Evolutionary conservation across 1,284 basidiomycete genomes (phyloP).

Genomic region (Trametes hirsuta): DNA sequence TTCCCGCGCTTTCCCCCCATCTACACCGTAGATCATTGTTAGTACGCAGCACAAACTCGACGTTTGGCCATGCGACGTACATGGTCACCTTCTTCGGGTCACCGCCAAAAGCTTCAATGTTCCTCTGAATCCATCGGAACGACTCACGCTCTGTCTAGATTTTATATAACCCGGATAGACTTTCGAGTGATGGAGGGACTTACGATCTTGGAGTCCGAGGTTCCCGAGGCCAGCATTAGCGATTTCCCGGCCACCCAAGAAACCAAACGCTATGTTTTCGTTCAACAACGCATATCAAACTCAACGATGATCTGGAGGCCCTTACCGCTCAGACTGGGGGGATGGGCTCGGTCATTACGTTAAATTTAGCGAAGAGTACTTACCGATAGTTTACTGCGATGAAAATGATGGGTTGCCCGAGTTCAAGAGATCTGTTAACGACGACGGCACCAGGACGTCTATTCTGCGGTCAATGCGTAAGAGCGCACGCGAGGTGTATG

Average conservation of each 20-base stretch:
- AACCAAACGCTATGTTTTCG: conserved; percentile 17
- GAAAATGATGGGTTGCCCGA: conserved; percentile 35
- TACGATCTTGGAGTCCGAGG: conserved; percentile 56
- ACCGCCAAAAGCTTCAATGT: conserved; percentile 47
- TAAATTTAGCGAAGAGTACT: background rate
- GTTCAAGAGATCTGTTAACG: conserved; percentile 39
- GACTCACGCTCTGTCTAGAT: conserved; percentile 30
- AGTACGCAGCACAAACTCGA: background rate
- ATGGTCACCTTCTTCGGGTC: conserved; percentile 37
- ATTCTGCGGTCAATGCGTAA: background rate
- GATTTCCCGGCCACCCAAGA: conserved; percentile 43
- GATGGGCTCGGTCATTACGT: background rate
- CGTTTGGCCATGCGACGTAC: conserved; percentile 16
- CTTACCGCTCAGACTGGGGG: conserved; percentile 17
- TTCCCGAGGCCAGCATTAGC: conserved; percentile 53
- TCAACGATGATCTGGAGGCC: background rate
- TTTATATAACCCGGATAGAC: background rate
- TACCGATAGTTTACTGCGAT: conserved; percentile 21
- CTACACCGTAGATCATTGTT: conserved; percentile 16
- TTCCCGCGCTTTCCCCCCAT: conserved; percentile 45
- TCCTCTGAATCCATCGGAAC: conserved; percentile 44
- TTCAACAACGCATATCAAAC: no score
- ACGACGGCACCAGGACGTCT: conserved; percentile 23
- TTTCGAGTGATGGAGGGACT: conserved; percentile 21
- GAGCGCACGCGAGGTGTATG: background rate